Conservation (phyloP, 352 stramenopile genomes). For the Phytophthora boehmeriae region DNA sequence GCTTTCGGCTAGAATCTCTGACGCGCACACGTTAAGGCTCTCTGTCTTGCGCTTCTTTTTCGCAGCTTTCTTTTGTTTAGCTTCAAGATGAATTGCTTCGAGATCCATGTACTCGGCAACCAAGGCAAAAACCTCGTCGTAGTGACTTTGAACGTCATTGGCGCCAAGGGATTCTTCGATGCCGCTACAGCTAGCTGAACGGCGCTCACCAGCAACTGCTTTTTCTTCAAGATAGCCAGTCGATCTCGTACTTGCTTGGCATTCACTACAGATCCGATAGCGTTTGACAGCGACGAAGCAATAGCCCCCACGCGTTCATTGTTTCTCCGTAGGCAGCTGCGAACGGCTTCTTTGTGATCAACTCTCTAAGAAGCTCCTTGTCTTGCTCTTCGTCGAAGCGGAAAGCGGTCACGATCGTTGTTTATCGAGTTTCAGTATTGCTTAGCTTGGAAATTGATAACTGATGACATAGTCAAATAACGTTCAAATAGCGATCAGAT, state of each 20-base stretch:
- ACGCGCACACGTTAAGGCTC: too few species aligned
- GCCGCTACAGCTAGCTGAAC: constrained; percentile 3
- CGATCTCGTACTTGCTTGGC: constrained; percentile 14
- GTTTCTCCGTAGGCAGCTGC: constrained; percentile 5
- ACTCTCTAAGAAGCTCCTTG: constrained; percentile 14
- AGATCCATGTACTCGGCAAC: too few species aligned
- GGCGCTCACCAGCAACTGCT: constrained; percentile 1
- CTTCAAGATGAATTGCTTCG: too few species aligned
- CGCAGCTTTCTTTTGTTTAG: too few species aligned
- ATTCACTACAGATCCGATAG: neutral
- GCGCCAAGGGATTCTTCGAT: constrained; percentile 8
- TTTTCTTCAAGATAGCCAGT: constrained; percentile 14
- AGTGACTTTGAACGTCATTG: constrained; percentile 12
- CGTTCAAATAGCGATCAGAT: too few species aligned
- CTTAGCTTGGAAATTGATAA: too few species aligned
- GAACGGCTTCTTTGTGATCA: constrained; percentile 12
- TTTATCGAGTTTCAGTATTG: too few species aligned
- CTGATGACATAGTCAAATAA: too few species aligned
- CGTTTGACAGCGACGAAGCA: constrained; percentile 1
- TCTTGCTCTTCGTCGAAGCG: constrained; percentile 16
- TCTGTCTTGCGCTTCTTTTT: too few species aligned
- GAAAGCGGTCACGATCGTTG: too few species aligned
- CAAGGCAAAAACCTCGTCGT: too few species aligned
- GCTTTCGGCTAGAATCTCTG: too few species aligned
- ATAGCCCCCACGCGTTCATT: neutral